phyloP scores from a whole-genome alignment of 441 rosid genomes.

The Arabidopsis lyrata region DNA sequence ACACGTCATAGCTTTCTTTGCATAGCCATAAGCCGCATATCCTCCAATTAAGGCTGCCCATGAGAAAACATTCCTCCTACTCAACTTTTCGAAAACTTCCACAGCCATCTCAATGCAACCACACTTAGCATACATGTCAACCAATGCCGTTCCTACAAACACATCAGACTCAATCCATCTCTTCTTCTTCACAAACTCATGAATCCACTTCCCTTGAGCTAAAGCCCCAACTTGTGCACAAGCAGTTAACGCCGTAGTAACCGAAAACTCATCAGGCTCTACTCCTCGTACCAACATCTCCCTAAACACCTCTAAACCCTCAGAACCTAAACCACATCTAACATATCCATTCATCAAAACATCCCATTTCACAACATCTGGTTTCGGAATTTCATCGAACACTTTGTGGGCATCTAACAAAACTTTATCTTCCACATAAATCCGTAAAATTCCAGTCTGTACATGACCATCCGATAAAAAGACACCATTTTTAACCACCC shows the following conservation, averaged over 20 bases:
- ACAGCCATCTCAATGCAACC: conserved; percentile 57
- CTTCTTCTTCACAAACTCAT: conserved; percentile 50
- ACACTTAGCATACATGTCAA: conserved; percentile 70
- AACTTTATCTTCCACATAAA: conserved; percentile 40
- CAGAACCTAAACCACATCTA: conserved; percentile 44
- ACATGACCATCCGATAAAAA: conserved; percentile 53
- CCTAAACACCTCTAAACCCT: conserved; percentile 49
- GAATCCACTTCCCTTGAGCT: conserved; percentile 63
- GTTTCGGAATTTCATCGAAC: conserved; percentile 63
- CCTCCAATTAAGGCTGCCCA: conserved; percentile 71
- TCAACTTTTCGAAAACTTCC: conserved; percentile 56
- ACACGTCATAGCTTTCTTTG: conserved; percentile 51
- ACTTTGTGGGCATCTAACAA: conserved; percentile 50
- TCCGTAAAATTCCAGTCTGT: conserved; percentile 51
- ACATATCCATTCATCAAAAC: conserved; percentile 61
- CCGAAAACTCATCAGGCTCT: conserved; percentile 59
- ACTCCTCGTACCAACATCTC: conserved; percentile 57
- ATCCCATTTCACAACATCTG: conserved; percentile 63
- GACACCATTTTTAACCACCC: conserved; percentile 57
- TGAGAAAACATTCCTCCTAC: conserved; percentile 55
- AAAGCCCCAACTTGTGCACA: conserved; percentile 63
- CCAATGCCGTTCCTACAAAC: conserved; percentile 59
- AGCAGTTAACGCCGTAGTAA: conserved; percentile 58
- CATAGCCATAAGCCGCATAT: conserved; percentile 55
- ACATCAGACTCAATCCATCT: conserved; percentile 47